A percentile compares a stretch with the other conserved stretches of the same genome.
These are phyloP conservation scores for Carallia brachiata DNA, from an alignment of 345 rosid species.

Conservation along the genomic window DNA sequence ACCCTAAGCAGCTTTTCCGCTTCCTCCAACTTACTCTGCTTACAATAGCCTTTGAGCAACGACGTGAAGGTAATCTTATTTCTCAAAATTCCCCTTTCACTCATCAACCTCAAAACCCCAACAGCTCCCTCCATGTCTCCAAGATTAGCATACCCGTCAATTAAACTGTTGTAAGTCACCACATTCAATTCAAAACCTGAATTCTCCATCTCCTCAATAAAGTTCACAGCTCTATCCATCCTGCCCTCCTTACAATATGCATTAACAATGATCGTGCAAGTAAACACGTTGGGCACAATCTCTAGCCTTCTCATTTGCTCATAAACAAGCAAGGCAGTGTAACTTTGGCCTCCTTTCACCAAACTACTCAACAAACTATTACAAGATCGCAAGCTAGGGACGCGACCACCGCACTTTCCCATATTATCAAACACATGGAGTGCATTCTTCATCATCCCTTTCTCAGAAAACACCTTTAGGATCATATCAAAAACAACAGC, in stretches of 20 bases:
- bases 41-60: slow-evolving; percentile 66
- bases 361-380: slow-evolving; percentile 66
- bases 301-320: slow-evolving; percentile 61
- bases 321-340: slow-evolving; percentile 56
- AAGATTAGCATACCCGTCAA: slow-evolving; percentile 59
- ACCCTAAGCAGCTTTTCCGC: slow-evolving; percentile 50
- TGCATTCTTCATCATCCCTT: slow-evolving; percentile 59
- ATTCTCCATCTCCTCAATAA: slow-evolving; percentile 44
- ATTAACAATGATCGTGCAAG: slow-evolving; percentile 66
- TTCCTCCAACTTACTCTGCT: slow-evolving; percentile 46
- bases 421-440: slow-evolving; percentile 88
- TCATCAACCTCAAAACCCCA: slow-evolving; percentile 47
- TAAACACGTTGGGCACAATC: slow-evolving; percentile 72
- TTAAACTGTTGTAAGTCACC: slow-evolving; percentile 69
- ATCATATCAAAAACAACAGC: slow-evolving; percentile 79
- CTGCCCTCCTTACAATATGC: slow-evolving; percentile 61
- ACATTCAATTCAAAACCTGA: slow-evolving; percentile 61
- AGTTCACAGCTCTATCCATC: slow-evolving; percentile 50
- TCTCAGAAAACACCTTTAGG: slow-evolving; percentile 62
- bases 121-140: slow-evolving; percentile 57
- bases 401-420: slow-evolving; percentile 46
- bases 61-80: slow-evolving; percentile 55
- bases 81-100: slow-evolving; percentile 42
- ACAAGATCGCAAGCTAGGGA: slow-evolving; percentile 71
- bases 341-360: slow-evolving; percentile 53